A percentile compares a stretch with the other conserved stretches of the same genome.
Conservation (phyloP, 2,329 filamentous ascomycete genomes). For the Lecanoromycetidae sp. region DNA sequence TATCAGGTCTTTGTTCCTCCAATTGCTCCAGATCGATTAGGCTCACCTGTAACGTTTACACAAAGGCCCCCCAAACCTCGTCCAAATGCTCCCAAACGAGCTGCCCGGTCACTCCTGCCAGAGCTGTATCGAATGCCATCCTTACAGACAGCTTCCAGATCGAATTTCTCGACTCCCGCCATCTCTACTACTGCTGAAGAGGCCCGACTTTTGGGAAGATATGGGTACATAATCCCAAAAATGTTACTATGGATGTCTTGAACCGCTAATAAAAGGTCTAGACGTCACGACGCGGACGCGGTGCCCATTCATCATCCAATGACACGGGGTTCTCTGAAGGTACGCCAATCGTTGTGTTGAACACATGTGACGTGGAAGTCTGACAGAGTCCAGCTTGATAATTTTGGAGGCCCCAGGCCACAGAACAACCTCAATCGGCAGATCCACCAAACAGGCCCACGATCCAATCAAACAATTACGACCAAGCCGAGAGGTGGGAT, state of each 20-base stretch:
- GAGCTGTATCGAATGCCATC: constrained; percentile 8
- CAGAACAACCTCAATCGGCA: constrained; percentile 11
- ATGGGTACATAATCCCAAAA: not conserved
- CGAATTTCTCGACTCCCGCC: not conserved
- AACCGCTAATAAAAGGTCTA: not conserved
- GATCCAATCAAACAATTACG: not conserved
- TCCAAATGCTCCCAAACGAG: constrained; percentile 4
- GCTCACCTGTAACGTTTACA: not conserved
- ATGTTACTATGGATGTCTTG: fast-evolving
- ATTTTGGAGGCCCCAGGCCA: constrained; percentile 11
- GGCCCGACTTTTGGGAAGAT: constrained; percentile 1
- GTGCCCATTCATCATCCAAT: too few species aligned
- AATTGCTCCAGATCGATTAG: not conserved
- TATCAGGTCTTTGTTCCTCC: not conserved
- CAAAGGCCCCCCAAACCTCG: not conserved
- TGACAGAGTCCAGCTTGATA: too few species aligned
- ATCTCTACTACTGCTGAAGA: not conserved
- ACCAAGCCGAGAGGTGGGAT: not conserved
- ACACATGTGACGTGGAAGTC: too few species aligned
- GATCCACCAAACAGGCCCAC: not conserved
- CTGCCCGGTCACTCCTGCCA: not conserved
- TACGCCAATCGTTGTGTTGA: not conserved
- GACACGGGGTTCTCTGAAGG: too few species aligned
- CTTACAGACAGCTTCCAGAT: not conserved
- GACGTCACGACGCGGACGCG: constrained; percentile 3